Evolutionary conservation across 768 basidiomycete genomes (phyloP).

Genomic region (Mycena galopus): DNA sequence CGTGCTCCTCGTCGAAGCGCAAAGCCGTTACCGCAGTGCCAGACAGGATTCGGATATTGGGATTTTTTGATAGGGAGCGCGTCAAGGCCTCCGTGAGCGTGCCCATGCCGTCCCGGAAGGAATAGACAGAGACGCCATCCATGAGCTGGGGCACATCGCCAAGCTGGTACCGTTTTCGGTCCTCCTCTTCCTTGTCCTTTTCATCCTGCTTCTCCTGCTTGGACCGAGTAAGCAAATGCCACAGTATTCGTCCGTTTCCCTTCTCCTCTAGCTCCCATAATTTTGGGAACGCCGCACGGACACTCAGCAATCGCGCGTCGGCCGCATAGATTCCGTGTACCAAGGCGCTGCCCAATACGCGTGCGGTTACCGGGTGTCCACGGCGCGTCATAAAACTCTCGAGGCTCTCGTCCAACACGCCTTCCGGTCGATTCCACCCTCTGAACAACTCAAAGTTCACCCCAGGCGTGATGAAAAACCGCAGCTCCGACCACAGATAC

Average conservation of each 20-base stretch:
- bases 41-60: constrained; percentile 71
- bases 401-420: constrained; percentile 79
- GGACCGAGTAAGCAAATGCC: constrained; percentile 61
- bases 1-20: constrained; percentile 46
- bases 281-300: constrained; percentile 82
- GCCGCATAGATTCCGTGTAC: constrained; percentile 96
- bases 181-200: constrained; percentile 29
- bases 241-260: constrained; percentile 78
- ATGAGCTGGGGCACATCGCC: constrained; percentile 64
- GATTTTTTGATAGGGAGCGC: constrained; percentile 53
- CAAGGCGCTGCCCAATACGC: constrained; percentile 81
- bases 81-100: constrained; percentile 73
- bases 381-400: constrained; percentile 82
- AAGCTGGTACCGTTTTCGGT: constrained; percentile 56
- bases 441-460: constrained; percentile 71
- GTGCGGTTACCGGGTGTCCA: constrained; percentile 80
- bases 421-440: constrained; percentile 54
- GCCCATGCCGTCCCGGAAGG: constrained; percentile 82
- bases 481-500: constrained; percentile 55
- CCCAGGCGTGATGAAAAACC: constrained; percentile 62
- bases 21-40: constrained; percentile 57
- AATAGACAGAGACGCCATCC: constrained; percentile 80
- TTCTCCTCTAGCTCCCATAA: constrained; percentile 78
- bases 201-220: constrained; percentile 30
- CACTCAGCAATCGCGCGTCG: constrained; percentile 80